Base-by-base conservation (phyloP, 1,139 yeast species). In the Candida sp. region DNA sequence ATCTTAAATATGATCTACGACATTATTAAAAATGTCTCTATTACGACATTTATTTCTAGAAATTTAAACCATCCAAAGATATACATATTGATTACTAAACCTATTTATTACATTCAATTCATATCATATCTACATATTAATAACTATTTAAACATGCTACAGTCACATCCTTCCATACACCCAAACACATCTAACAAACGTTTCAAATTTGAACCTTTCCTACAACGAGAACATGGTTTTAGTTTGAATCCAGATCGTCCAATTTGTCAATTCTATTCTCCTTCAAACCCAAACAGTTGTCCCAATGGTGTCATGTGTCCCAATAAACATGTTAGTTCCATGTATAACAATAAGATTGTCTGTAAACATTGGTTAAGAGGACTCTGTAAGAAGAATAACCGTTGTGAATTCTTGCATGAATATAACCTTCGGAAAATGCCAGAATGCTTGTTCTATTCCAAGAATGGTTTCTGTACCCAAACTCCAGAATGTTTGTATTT, bases 311-410 rank as follows among this genome's bases (percentile, higher is more conserved):
- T 76, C 35, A 76, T 78, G 44, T 93, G 99, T 61, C 95, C 95
- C 23, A 84, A 88, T 64, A 87, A 90, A 58, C 98, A 93, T 66
- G 89, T 89, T 1, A 75, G 88, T 21, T 82, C 95, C 35, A 82
- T 84, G 66, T 89, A 84, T 64, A 79, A 80, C 52, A 89, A 90
- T 64, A 91, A 90, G 68, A 72, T 73, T 44, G 99, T 93, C 15
- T 93, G 99, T 63, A 93, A 95, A 74, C 98, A 93, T 71, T 93
- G 99, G 99, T 79, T 95, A 40, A 79, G 98, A 54, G 99, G 99
- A 0, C 77, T 95, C 33, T 95, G 99, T 66, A 95, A 95, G 68
- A 93, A 91, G 70, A 96, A 95, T 43, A 97, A 91, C 55, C 91
- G 87, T 50, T 95, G 99, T 66, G 99, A 95, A 68, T 95, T 89